Percentiles rank a stretch among this genome's conserved stretches.
Conservation (phyloP, 2,329 filamentous ascomycete genomes). For the Scedosporium aurantiacum region DNA sequence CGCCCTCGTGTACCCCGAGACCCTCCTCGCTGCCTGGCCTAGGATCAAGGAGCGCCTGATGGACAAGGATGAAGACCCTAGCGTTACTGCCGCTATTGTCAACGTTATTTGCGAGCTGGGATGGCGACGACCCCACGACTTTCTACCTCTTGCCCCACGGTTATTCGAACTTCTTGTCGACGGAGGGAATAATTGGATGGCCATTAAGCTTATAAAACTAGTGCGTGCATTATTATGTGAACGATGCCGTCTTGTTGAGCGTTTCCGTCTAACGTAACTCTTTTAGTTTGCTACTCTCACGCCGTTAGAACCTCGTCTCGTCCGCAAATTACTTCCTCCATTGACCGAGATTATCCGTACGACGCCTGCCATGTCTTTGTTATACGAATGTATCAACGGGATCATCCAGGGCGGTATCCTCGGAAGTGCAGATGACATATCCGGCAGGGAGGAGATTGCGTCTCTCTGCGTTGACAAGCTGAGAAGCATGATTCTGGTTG, state of each 20-base stretch:
- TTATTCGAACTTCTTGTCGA: slow-evolving; percentile 88
- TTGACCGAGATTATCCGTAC: slow-evolving; percentile 88
- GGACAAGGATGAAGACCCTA: slow-evolving; percentile 81
- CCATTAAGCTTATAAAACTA: slow-evolving; percentile 96
- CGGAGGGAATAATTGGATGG: slow-evolving; percentile 98
- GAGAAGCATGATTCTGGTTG: slow-evolving; percentile 84
- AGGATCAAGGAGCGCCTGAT: slow-evolving; percentile 92
- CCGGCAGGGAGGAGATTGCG: slow-evolving; percentile 84
- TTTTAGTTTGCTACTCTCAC: slow-evolving; percentile 82
- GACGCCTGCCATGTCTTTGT: slow-evolving; percentile 91
- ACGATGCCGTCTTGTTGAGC: neutral
- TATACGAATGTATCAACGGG: slow-evolving; percentile 97
- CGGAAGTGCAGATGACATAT: slow-evolving; percentile 65
- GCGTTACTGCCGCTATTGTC: slow-evolving; percentile 89
- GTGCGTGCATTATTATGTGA: slow-evolving; percentile 36
- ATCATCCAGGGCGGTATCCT: slow-evolving; percentile 95
- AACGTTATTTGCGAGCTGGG: slow-evolving; percentile 96
- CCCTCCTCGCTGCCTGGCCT: slow-evolving; percentile 83
- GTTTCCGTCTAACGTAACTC: neutral
- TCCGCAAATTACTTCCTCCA: slow-evolving; percentile 83
- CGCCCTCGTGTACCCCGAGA: slow-evolving; percentile 93
- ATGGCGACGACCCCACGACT: slow-evolving; percentile 88
- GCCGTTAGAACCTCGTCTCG: slow-evolving; percentile 79
- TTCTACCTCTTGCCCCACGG: slow-evolving; percentile 79
- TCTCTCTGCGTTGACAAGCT: slow-evolving; percentile 86